Conservation (phyloP, 257 asterid species). For the Solanum boliviense region DNA sequence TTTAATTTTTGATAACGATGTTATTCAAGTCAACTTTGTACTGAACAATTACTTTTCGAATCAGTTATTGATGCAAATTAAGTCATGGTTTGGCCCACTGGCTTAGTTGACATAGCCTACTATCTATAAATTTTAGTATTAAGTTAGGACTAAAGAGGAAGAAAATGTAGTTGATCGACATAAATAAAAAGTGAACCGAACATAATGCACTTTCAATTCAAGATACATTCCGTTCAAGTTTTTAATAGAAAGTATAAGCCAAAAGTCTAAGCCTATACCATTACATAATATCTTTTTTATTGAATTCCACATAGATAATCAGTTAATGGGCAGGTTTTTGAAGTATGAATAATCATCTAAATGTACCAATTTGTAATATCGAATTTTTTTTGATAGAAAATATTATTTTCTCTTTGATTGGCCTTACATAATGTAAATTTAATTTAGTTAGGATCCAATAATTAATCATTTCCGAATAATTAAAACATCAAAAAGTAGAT, state of each 20-base stretch:
- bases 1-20: not conserved
- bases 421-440: too few relatives aligned
- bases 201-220: not conserved
- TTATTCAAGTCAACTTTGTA: not conserved
- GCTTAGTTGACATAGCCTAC: not conserved
- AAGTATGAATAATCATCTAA: not conserved
- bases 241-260: not conserved
- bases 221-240: not conserved
- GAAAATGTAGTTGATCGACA: not conserved
- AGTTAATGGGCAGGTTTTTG: not conserved
- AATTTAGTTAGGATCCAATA: too few relatives aligned
- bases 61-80: not conserved
- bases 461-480: too few relatives aligned
- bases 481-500: too few relatives aligned
- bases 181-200: not conserved
- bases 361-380: too few relatives aligned
- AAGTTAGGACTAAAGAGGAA: not conserved
- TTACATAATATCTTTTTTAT: too few relatives aligned
- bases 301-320: too few relatives aligned
- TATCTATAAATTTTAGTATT: not conserved
- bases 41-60: not conserved
- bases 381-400: too few relatives aligned
- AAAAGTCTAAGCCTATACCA: too few relatives aligned
- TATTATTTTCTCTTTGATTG: too few relatives aligned
- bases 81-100: not conserved